These are phyloP conservation scores for Crassisporium funariophilum DNA, from an alignment of 768 basidiomycete species.

Conservation along the genomic window DNA sequence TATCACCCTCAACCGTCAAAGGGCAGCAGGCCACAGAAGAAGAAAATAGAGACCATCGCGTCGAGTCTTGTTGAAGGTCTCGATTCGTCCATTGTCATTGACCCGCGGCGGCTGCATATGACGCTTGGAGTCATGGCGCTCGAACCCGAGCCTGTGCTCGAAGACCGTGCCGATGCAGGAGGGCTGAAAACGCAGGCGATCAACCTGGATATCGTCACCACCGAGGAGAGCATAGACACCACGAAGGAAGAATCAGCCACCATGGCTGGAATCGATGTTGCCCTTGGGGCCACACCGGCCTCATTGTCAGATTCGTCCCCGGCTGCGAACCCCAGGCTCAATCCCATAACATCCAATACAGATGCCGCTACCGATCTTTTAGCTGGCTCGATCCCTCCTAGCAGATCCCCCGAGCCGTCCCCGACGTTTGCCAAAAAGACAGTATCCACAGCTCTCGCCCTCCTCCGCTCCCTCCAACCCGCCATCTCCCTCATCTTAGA, in stretches of 20 bases:
- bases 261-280: no score
- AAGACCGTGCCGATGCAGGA: no score
- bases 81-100: slow-evolving; percentile 60
- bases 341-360: no score
- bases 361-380: no score
- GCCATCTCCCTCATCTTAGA: slow-evolving; percentile 43
- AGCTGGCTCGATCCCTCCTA: not conserved
- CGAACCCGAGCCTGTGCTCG: no score
- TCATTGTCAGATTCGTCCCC: no score
- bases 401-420: not conserved
- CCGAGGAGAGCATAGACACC: no score
- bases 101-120: slow-evolving; percentile 63
- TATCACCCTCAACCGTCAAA: not conserved
- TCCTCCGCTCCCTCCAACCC: slow-evolving; percentile 44
- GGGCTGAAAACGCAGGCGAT: not conserved
- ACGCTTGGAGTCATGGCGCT: slow-evolving; percentile 78
- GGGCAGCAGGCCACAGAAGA: slow-evolving; percentile 1
- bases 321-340: no score
- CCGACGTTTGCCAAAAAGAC: slow-evolving; percentile 24
- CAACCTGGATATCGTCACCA: not conserved
- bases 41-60: not conserved
- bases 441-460: slow-evolving; percentile 40
- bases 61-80: slow-evolving; percentile 48
- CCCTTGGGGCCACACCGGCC: no score
- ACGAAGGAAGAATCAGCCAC: no score